phyloP scores from a whole-genome alignment of 106 monocot species.

The Iris macrosiphon region DNA sequence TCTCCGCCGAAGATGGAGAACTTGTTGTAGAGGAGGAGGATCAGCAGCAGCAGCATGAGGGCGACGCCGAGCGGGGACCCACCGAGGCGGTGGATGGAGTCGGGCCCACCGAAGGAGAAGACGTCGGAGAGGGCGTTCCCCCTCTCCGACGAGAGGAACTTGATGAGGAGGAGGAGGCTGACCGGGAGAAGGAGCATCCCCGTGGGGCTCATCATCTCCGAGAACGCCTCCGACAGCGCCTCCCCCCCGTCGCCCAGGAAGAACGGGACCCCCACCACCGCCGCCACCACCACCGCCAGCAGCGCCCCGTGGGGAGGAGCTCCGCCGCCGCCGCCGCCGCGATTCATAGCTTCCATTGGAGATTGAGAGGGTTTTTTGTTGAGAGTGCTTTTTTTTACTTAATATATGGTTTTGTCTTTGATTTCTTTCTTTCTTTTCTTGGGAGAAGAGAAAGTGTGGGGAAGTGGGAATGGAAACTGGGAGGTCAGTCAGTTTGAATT shows the following conservation, averaged over 20 bases:
- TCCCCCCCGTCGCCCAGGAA: slow-evolving; percentile 46
- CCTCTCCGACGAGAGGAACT: slow-evolving; percentile 76
- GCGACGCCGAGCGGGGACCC: slow-evolving; percentile 78
- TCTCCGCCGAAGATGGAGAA: slow-evolving; percentile 54
- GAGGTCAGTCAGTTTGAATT: too few species aligned
- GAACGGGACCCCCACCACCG: slow-evolving; percentile 51
- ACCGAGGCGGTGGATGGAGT: slow-evolving; percentile 78
- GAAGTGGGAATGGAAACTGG: too few species aligned
- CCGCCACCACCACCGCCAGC: slow-evolving; percentile 51
- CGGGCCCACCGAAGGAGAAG: slow-evolving; percentile 51
- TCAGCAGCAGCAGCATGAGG: slow-evolving; percentile 43
- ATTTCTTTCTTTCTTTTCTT: neutral
- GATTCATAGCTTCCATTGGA: neutral
- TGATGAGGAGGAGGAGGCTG: slow-evolving; percentile 55
- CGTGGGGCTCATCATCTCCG: slow-evolving; percentile 61
- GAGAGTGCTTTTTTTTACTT: too few species aligned
- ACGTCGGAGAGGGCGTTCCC: slow-evolving; percentile 37
- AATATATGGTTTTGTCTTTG: neutral
- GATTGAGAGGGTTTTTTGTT: neutral
- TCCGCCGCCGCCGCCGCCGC: neutral
- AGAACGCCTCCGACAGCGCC: slow-evolving; percentile 34
- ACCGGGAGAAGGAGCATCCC: slow-evolving; percentile 74
- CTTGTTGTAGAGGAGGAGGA: slow-evolving; percentile 63
- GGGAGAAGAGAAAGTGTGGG: neutral
- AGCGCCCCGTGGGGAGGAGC: slow-evolving; percentile 56